Conservation (phyloP, 2,329 filamentous ascomycete genomes). For the Diplodia intermedia region DNA sequence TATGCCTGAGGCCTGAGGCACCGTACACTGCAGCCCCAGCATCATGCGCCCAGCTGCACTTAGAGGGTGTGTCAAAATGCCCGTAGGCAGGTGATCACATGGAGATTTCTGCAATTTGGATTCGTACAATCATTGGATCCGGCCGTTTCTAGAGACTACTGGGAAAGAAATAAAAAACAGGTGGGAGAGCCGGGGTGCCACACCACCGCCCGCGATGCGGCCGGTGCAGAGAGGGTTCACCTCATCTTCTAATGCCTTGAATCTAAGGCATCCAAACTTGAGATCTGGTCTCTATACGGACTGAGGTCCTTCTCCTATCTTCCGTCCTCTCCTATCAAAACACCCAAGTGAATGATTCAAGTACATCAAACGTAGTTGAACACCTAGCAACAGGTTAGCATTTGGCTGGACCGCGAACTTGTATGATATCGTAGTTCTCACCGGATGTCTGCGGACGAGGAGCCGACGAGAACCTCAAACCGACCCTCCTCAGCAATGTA, state of each 20-base stretch:
- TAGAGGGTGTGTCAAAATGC: not conserved
- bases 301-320: not conserved
- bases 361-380: slow-evolving; percentile 61
- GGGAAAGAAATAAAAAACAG: not conserved
- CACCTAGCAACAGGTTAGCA: slow-evolving; percentile 1
- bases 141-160: not conserved
- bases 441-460: slow-evolving; percentile 69
- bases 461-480: slow-evolving; percentile 67
- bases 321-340: slow-evolving; percentile 53
- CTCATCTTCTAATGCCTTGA: not conserved
- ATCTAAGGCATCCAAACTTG: not conserved
- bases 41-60: not conserved
- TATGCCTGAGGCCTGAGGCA: not conserved
- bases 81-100: not conserved
- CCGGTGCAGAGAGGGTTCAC: not conserved
- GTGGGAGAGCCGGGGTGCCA: not conserved
- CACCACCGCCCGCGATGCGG: not conserved
- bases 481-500: slow-evolving; percentile 72
- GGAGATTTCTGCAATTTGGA: not conserved
- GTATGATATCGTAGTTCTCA: slow-evolving; percentile 48
- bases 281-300: not conserved
- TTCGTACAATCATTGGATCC: not conserved
- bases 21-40: not conserved
- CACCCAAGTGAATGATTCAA: slow-evolving; percentile 71
- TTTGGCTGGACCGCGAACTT: not conserved